Evolutionary conservation across 2,329 filamentous ascomycete genomes (phyloP), one percentile per base, ranked within the genome.

Genomic region (Xylariaceae sp.): DNA sequence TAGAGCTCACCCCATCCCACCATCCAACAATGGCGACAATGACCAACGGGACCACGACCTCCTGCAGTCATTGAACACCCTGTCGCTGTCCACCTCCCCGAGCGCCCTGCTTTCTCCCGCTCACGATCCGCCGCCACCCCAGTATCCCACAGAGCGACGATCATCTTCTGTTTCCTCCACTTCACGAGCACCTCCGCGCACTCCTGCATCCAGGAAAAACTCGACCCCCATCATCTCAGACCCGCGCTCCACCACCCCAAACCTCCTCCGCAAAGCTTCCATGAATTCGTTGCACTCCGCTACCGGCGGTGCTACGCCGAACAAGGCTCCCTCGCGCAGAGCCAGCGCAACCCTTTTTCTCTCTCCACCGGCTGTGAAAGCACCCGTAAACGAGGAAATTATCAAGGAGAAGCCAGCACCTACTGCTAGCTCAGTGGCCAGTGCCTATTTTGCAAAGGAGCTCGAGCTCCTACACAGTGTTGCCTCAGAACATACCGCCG

Each of bases 391-490:
- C 32, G 59, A 63, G 20, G 63, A 64, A 19, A 62, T 68, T 21
- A 53, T 63, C 19, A 64, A 65, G 14, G 66, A 67, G 47, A 67
- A 64, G 47, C 66, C 70, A 3, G 58, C 64, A 5, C 65, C 67
- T n/a, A 81, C 75, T 1, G 67, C 77, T 11, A 66, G 66, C 32
- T 71, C 77, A 21, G 68, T 92, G 35, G 88, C 88, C 4, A 77
- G 74, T 38, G 75, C 80, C 7, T 81, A 86, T 64, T 87, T 95
- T 60, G 72, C 74, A 50, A 79, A 76, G 49, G 88, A 95, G 62
- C 66, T 94, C 23, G 73, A 79, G 14, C 66, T 75, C 6, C 83
- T 88, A 57, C 77, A 83, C 46, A 68, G 70, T 23, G 60, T 61
- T 2, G 63, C 68, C 10, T 63, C 67, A 2, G 65, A 66, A 7